These are phyloP conservation scores for Leccinum arenicola DNA, from an alignment of 768 basidiomycete species.

Conservation along the genomic window DNA sequence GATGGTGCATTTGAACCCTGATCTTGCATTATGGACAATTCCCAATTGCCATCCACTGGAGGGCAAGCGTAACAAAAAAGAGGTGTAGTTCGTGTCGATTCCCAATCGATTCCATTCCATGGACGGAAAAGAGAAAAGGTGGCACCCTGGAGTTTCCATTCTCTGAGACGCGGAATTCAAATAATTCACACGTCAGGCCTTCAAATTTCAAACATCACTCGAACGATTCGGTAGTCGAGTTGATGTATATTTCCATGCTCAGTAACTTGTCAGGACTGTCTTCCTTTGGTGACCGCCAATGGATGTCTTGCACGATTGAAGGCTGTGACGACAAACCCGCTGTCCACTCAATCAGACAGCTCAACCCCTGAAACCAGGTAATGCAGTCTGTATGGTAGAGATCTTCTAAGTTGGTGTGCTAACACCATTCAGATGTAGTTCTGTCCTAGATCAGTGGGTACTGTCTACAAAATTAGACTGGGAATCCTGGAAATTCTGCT, in stretches of 20 bases:
- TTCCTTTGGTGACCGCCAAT: background rate
- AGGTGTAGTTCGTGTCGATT: background rate
- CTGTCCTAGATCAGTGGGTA: too few relatives aligned
- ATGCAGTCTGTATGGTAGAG: too few relatives aligned
- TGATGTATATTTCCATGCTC: background rate
- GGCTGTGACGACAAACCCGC: background rate
- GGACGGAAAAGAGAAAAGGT: background rate
- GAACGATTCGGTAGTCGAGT: background rate
- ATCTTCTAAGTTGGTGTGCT: too few relatives aligned
- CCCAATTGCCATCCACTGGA: background rate
- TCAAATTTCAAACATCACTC: background rate
- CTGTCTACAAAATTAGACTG: too few relatives aligned
- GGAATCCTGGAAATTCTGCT: background rate
- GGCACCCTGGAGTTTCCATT: background rate
- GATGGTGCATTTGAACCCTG: background rate
- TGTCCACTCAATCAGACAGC: background rate
- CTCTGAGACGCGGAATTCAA: background rate
- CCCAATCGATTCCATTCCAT: background rate
- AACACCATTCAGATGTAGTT: too few relatives aligned
- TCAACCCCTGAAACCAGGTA: too few relatives aligned
- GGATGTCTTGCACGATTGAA: background rate
- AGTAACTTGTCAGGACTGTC: background rate
- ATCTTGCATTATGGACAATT: background rate
- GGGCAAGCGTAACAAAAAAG: background rate
- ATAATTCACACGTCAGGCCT: background rate